Percentiles rank a stretch among this genome's conserved stretches.
phyloP scores from a whole-genome alignment of 768 basidiomycete species.

The Glaciozyma antarctica region DNA sequence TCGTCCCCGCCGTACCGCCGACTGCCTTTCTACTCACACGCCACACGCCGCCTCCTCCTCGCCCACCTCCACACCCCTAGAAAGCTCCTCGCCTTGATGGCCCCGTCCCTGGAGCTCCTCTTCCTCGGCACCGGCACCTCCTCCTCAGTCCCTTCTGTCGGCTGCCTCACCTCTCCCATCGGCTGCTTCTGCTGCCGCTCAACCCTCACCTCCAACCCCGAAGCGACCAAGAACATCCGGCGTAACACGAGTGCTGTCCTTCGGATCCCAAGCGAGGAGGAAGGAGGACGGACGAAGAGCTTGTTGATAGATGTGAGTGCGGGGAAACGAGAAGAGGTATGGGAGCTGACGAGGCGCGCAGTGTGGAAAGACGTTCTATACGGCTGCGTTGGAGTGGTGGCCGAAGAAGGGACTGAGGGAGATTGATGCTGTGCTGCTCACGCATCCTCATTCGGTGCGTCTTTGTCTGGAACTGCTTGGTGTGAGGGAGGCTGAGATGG shows the following conservation, averaged over 20 bases:
- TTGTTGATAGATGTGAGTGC: conserved; percentile 23
- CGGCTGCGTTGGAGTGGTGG: conserved; percentile 45
- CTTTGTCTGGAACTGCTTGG: conserved; percentile 25
- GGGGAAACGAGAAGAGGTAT: background rate
- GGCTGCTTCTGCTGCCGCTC: conserved; percentile 53
- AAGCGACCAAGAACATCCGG: conserved; percentile 49
- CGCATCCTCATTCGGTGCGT: conserved; percentile 67
- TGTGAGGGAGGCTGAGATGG: background rate
- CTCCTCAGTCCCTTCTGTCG: conserved; percentile 53
- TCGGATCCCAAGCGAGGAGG: conserved; percentile 39
- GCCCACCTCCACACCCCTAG: no score
- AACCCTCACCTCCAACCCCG: conserved; percentile 27
- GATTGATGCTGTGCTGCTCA: conserved; percentile 68
- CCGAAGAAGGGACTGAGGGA: conserved; percentile 63
- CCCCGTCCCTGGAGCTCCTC: conserved; percentile 16
- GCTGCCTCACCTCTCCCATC: conserved; percentile 61
- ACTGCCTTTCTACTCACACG: no score
- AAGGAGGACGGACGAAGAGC: conserved; percentile 7
- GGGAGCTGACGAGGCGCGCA: conserved; percentile 10
- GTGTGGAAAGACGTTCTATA: conserved; percentile 37
- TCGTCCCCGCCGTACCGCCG: no score
- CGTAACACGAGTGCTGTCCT: conserved; percentile 72
- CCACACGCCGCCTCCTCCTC: no score
- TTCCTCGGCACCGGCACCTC: conserved; percentile 35
- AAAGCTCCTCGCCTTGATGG: no score